Percentiles rank a stretch among this genome's conserved stretches.
phyloP scores from a whole-genome alignment of 768 basidiomycete species.

The Leucosporidium creatinivorum region DNA sequence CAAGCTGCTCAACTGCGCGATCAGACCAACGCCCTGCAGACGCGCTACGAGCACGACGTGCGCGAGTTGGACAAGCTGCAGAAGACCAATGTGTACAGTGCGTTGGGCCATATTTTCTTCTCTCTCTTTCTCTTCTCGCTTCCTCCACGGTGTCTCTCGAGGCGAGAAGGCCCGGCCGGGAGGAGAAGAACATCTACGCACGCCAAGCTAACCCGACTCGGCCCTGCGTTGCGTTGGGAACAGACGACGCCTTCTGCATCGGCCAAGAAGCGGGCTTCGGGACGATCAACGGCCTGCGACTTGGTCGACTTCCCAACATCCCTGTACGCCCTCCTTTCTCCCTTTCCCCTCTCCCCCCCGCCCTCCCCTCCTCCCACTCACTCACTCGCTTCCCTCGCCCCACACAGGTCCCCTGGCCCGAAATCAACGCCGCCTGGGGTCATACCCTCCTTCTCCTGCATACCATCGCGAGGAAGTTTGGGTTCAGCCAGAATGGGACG shows the following conservation, averaged over 20 bases:
- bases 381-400: neutral
- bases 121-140: no score
- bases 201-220: neutral
- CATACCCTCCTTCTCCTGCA: slow-evolving; percentile 85
- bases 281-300: slow-evolving; percentile 90
- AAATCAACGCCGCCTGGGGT: slow-evolving; percentile 99
- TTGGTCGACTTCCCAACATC: slow-evolving; percentile 60
- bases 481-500: slow-evolving; percentile 58
- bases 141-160: no score
- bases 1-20: slow-evolving; percentile 59
- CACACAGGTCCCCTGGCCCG: slow-evolving; percentile 85
- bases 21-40: slow-evolving; percentile 62
- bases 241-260: slow-evolving; percentile 82
- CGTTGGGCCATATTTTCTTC: neutral
- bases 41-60: slow-evolving; percentile 65
- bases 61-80: slow-evolving; percentile 56
- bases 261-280: slow-evolving; percentile 91
- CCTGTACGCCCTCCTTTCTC: neutral
- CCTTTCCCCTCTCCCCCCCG: neutral
- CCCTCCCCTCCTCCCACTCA: neutral
- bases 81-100: slow-evolving; percentile 82
- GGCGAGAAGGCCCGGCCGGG: no score
- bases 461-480: slow-evolving; percentile 84
- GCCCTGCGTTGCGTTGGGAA: no score
- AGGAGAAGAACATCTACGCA: no score